Evolutionary conservation across 208 protist genomes (phyloP).

Genomic region (Crithidia mellificae): DNA sequence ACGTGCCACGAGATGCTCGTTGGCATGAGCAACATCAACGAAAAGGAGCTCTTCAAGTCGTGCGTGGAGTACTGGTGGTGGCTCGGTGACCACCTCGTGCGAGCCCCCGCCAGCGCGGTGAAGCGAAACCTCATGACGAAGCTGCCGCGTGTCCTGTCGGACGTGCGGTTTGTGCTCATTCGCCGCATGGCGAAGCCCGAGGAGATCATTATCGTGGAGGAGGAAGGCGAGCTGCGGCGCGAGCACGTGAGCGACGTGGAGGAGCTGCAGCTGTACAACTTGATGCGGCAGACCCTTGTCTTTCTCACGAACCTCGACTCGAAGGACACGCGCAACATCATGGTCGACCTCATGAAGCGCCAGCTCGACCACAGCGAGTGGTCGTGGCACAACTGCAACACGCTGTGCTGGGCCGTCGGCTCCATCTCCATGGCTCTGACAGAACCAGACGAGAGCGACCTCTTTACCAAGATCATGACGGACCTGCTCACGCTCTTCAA

Average conservation of each 20-base stretch:
- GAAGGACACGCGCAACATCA: slow-evolving; percentile 96
- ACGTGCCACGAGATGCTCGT: slow-evolving; percentile 92
- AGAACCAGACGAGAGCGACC: slow-evolving; percentile 96
- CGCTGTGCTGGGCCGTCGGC: slow-evolving; percentile 99
- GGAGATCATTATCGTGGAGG: slow-evolving; percentile 99
- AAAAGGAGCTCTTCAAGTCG: slow-evolving; percentile 99
- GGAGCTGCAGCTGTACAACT: slow-evolving; percentile 97
- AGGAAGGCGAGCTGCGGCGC: slow-evolving; percentile 97
- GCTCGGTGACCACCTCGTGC: slow-evolving; percentile 74
- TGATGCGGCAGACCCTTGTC: slow-evolving; percentile 97
- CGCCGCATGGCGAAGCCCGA: slow-evolving; percentile 98
- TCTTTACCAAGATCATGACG: slow-evolving; percentile 98
- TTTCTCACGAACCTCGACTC: slow-evolving; percentile 97
- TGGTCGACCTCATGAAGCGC: slow-evolving; percentile 85
- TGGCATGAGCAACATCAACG: slow-evolving; percentile 94
- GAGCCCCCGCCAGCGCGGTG: slow-evolving; percentile 39
- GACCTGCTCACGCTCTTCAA: slow-evolving; percentile 98
- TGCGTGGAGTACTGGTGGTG: slow-evolving; percentile 99
- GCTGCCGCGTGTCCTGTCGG: slow-evolving; percentile 73
- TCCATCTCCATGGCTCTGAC: slow-evolving; percentile 96
- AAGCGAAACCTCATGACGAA: slow-evolving; percentile 69
- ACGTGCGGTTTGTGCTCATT: slow-evolving; percentile 96
- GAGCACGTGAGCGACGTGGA: slow-evolving; percentile 98
- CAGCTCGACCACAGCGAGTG: slow-evolving; percentile 93
- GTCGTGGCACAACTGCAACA: slow-evolving; percentile 97